These are phyloP conservation scores for Fomitopsis betulina DNA, from an alignment of 1,284 basidiomycete species.

Conservation along the genomic window DNA sequence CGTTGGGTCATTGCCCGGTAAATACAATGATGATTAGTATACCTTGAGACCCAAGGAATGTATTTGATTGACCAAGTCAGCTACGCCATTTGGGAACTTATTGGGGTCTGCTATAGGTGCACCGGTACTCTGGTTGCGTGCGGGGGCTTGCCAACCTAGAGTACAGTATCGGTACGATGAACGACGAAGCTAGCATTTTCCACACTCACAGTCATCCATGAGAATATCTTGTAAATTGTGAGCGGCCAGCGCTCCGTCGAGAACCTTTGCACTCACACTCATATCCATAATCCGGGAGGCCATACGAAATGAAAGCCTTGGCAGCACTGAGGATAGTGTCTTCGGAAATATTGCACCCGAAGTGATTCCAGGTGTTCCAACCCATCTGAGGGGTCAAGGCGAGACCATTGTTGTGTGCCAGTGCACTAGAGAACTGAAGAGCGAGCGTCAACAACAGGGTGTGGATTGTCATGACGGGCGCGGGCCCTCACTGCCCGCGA, in stretches of 20 bases:
- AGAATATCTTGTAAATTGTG: conserved; percentile 23
- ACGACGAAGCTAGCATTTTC: neutral
- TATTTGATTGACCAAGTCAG: conserved; percentile 35
- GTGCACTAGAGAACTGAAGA: conserved; percentile 10
- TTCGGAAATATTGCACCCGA: conserved; percentile 31
- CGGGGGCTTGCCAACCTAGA: conserved; percentile 31
- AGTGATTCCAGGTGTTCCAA: conserved; percentile 36
- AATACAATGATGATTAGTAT: neutral
- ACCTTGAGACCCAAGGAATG: conserved; percentile 40
- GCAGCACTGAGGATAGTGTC: conserved; percentile 30
- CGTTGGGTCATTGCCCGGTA: neutral
- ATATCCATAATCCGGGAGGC: conserved; percentile 27
- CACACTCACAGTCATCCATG: conserved; percentile 31
- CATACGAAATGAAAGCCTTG: conserved; percentile 25
- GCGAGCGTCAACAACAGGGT: conserved; percentile 9
- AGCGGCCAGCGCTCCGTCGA: neutral
- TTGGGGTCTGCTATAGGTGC: conserved; percentile 31
- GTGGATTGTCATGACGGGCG: neutral
- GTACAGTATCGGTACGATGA: neutral
- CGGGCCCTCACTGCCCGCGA: too few species aligned
- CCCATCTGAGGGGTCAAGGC: conserved; percentile 37
- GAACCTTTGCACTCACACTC: conserved; percentile 23
- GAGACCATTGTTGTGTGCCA: conserved; percentile 30
- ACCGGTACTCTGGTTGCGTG: conserved; percentile 25
- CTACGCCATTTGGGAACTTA: conserved; percentile 43